phyloP scores from a whole-genome alignment of 2,329 filamentous ascomycete species.

The Cladosporium austrohemisphaericum region DNA sequence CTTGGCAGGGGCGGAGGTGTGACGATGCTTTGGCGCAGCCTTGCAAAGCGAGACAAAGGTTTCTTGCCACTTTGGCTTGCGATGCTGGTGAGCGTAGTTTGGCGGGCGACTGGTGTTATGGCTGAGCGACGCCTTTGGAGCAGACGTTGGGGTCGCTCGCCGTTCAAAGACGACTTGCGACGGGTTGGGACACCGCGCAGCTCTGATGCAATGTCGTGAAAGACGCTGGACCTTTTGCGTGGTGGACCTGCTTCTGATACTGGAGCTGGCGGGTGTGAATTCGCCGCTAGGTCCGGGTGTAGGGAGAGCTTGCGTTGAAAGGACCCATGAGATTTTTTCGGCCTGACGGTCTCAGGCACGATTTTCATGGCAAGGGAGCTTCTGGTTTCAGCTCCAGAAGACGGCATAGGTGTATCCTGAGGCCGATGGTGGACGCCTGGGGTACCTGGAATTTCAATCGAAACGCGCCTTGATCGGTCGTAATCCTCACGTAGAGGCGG shows the following conservation, averaged over 20 bases:
- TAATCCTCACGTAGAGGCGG: constrained; percentile 14
- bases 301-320: background rate
- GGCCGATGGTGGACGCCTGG: constrained; percentile 11
- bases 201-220: constrained; percentile 1
- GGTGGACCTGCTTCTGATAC: background rate
- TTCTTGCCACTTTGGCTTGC: background rate
- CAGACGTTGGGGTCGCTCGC: background rate
- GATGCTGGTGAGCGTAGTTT: background rate
- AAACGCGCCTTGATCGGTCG: constrained; percentile 12
- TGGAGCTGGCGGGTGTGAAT: background rate
- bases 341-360: too few relatives aligned
- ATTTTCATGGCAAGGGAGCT: background rate
- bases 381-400: background rate
- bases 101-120: background rate
- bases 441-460: constrained; percentile 11
- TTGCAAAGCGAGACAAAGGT: background rate
- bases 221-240: constrained; percentile 1
- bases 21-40: background rate
- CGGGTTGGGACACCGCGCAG: background rate
- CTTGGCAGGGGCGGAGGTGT: constrained; percentile 1
- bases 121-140: constrained; percentile 6
- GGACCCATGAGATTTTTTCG: background rate
- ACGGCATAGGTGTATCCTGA: background rate
- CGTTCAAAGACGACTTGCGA: background rate
- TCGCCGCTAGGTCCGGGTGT: background rate